Conservation (phyloP, 345 rosid species). For the Salix koriyanagi region DNA sequence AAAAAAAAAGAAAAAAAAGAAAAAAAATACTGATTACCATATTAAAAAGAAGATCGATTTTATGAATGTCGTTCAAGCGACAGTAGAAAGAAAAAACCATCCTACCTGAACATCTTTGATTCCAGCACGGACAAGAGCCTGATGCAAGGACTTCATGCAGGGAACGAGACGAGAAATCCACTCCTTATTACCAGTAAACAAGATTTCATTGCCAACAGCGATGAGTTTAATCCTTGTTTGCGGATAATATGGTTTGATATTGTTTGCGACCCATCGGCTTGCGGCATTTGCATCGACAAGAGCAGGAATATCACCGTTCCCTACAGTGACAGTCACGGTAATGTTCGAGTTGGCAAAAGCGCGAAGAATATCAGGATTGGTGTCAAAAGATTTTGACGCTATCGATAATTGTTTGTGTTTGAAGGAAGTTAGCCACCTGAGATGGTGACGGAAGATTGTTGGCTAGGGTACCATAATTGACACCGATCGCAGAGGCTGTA, state of each 20-base stretch:
- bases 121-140: constrained; percentile 56
- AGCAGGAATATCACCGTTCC: constrained; percentile 55
- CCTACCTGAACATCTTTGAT: constrained; percentile 54
- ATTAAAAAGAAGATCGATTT: neutral
- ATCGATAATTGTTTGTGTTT: constrained; percentile 53
- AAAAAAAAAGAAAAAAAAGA: neutral
- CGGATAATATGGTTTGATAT: constrained; percentile 60
- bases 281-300: constrained; percentile 40
- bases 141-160: constrained; percentile 55
- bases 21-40: neutral
- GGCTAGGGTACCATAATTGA: constrained; percentile 73
- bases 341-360: constrained; percentile 65
- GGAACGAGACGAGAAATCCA: constrained; percentile 54
- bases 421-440: constrained; percentile 64
- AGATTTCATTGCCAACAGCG: constrained; percentile 68
- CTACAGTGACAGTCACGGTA: constrained; percentile 49
- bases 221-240: constrained; percentile 60
- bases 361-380: constrained; percentile 59
- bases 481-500: constrained; percentile 48
- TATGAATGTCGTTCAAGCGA: neutral
- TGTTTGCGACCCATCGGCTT: constrained; percentile 49
- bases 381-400: constrained; percentile 65
- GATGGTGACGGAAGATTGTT: constrained; percentile 73
- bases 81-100: neutral
- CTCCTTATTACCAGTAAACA: constrained; percentile 34